Evolutionary conservation across 2,329 filamentous ascomycete genomes (phyloP).

Genomic region (Pyrenophora seminiperda): DNA sequence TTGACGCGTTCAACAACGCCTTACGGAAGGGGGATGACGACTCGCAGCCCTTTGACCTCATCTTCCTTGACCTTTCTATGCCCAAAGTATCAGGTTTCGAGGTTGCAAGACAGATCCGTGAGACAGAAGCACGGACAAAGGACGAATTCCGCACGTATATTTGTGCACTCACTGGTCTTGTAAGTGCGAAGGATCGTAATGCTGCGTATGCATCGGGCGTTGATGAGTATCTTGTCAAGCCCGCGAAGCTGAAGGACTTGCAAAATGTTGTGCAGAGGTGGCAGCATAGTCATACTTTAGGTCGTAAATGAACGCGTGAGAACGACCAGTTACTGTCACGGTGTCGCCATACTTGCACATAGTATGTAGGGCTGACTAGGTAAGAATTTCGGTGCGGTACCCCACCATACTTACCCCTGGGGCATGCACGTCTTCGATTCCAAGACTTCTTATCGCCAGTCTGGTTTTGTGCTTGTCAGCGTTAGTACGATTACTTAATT

Average conservation of each 20-base stretch:
- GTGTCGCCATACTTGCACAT: no score
- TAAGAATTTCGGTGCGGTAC: no score
- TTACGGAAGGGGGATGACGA: background rate
- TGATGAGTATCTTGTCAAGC: conserved; percentile 10
- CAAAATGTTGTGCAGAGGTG: conserved; percentile 5
- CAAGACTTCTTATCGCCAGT: no score
- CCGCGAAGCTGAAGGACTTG: conserved; percentile 4
- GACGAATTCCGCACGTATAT: conserved; percentile 6
- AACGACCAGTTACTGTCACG: no score
- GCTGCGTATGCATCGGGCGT: conserved; percentile 13
- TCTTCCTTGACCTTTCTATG: conserved; percentile 13
- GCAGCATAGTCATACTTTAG: conserved; percentile 2
- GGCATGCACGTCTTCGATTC: no score
- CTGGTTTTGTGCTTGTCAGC: no score
- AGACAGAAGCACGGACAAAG: conserved; percentile 3
- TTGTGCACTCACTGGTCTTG: conserved; percentile 12
- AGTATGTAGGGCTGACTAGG: no score
- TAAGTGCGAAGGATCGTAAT: conserved; percentile 11
- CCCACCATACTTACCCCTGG: no score
- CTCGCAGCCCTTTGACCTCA: conserved; percentile 9
- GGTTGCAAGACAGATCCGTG: conserved; percentile 11
- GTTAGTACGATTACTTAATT: no score
- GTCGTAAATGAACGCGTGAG: background rate
- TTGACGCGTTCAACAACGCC: conserved; percentile 5
- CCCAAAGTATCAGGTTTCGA: conserved; percentile 11